Conservation (phyloP, 495 filamentous ascomycete genomes). For the Penicillium canariense region DNA sequence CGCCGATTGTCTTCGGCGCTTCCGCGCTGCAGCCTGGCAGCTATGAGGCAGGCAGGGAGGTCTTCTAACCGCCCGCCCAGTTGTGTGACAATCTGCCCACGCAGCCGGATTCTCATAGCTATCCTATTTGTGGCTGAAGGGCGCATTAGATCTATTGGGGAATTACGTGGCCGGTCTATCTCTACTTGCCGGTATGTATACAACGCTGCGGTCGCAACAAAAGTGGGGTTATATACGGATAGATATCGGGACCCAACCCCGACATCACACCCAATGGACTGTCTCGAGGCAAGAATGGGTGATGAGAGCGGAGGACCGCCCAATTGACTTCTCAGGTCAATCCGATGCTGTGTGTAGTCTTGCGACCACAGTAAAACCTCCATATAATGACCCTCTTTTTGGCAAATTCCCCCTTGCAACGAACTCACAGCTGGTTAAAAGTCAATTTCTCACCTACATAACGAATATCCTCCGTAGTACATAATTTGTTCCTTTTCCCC, state of each 20-base stretch:
- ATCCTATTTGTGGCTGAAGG: too few relatives aligned
- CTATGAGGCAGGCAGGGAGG: neutral
- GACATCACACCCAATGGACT: neutral
- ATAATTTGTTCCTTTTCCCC: too few relatives aligned
- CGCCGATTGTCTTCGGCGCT: neutral
- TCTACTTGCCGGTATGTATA: neutral
- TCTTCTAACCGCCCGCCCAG: neutral
- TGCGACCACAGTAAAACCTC: too few relatives aligned
- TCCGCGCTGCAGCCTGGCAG: neutral
- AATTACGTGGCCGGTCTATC: neutral
- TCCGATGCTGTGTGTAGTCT: too few relatives aligned
- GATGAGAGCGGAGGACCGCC: too few relatives aligned
- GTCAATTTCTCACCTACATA: too few relatives aligned
- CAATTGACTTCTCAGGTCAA: too few relatives aligned
- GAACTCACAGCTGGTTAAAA: too few relatives aligned
- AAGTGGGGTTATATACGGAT: neutral
- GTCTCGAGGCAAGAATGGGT: neutral
- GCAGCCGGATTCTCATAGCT: neutral
- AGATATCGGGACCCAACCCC: neutral
- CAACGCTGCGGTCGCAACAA: neutral
- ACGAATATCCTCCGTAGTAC: too few relatives aligned
- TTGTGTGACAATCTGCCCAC: neutral
- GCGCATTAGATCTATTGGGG: too few relatives aligned
- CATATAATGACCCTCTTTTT: too few relatives aligned
- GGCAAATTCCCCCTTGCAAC: too few relatives aligned